Base-by-base conservation (phyloP, 225 moss, liverwort and hornwort genomes). In the Anthoceros angustus region DNA sequence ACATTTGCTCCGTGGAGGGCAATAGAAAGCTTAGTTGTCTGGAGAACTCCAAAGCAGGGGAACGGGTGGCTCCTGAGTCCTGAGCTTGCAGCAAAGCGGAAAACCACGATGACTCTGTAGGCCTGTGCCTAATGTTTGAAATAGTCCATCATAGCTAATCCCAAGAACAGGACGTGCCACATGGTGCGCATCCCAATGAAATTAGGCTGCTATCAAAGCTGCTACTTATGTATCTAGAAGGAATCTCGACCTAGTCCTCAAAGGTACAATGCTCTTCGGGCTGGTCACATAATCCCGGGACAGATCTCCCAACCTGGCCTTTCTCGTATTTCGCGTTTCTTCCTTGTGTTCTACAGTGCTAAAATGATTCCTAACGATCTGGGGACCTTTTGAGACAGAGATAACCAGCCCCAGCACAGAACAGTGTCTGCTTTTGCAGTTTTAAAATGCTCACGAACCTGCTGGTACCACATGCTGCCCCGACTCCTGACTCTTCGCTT, bases 281-380 rank as follows among this genome's bases (percentile, higher is more conserved):
- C 32, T 12, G 48, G 10, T 46, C 32, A 95, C 95, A 95, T 95
- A 73, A 95, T 83, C 69, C 91, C 91, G 40, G 95, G 85, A 81
- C 95, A 95, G 26, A 66, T 71, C 68, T 84, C 84, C 95, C 91
- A 95, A 63, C 71, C 73, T 80, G 85, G 91, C 42, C 80, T 91
- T 45, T 91, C 91, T 25, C 95, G 88, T 66, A 83, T 80, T 70
- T 95, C 82, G 91, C 95, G 91, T 63, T 95, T 88, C 23, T 80
- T 80, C 66, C 82, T 83, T 71, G 80, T 71, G 75, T 84, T 91
- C 8, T 86, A 62, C 95, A 32, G 32, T 32, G 32, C 32, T 91
- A 95, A 63, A 85, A 85, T 48, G 95, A 86, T 70, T 95, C 86
- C 21, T 32, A 62, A 49, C 85, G 85, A 21, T 88, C 81, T 64